Conservation (phyloP, 345 rosid species). For the Iberis pinnata region DNA sequence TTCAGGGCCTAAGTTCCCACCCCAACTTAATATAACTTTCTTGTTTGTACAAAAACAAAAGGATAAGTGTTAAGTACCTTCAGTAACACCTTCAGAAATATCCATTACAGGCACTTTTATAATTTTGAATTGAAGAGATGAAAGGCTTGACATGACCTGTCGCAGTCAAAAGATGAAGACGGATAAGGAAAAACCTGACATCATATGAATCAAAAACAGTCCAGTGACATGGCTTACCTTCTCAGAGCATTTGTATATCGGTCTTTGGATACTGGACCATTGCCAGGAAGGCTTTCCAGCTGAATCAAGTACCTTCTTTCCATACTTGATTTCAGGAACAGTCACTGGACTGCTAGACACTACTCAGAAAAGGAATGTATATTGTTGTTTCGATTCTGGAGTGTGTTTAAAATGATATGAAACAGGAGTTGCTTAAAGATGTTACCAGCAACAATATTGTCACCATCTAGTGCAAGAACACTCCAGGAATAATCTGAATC, state of each 20-base stretch:
- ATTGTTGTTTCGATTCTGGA: slow-evolving; percentile 9
- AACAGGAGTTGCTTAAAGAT: slow-evolving; percentile 14
- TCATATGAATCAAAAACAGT: neutral
- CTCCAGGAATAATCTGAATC: slow-evolving; percentile 65
- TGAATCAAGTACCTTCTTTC: slow-evolving; percentile 39
- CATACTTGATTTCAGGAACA: slow-evolving; percentile 71
- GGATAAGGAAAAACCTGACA: slow-evolving; percentile 10
- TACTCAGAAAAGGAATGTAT: slow-evolving; percentile 22
- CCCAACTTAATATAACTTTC: neutral
- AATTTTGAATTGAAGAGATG: slow-evolving; percentile 51
- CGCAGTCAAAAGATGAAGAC: slow-evolving; percentile 3
- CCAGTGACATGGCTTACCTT: slow-evolving; percentile 36
- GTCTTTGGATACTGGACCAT: slow-evolving; percentile 61
- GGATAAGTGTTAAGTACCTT: slow-evolving; percentile 38
- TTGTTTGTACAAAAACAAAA: too few relatives aligned
- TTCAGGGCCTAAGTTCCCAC: too few relatives aligned
- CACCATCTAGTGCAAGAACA: slow-evolving; percentile 61
- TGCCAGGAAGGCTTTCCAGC: slow-evolving; percentile 44
- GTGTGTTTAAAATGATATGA: neutral
- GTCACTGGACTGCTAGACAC: slow-evolving; percentile 81
- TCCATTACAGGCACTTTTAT: slow-evolving; percentile 61
- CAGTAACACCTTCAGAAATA: slow-evolving; percentile 42
- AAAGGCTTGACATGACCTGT: slow-evolving; percentile 56
- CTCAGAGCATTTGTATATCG: slow-evolving; percentile 54
- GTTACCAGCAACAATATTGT: slow-evolving; percentile 73